These are phyloP conservation scores for Paramyrothecium roridum DNA, from an alignment of 2,329 filamentous ascomycete genomes.

Conservation along the genomic window DNA sequence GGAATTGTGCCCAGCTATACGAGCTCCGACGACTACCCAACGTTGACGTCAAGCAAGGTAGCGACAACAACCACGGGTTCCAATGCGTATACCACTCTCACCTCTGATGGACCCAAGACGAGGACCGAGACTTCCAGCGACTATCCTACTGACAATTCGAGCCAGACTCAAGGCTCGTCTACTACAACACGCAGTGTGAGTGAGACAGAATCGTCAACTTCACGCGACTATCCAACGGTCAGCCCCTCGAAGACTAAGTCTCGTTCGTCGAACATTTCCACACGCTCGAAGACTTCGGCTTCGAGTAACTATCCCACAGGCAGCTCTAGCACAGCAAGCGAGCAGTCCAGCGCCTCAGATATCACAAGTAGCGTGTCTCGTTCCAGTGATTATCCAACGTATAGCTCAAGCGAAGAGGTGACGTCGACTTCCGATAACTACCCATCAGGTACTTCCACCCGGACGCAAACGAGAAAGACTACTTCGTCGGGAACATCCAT, in stretches of 20 bases:
- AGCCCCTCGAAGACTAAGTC: background rate
- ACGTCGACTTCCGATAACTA: background rate
- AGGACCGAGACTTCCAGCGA: background rate
- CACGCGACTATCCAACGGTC: background rate
- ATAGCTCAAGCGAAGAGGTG: background rate
- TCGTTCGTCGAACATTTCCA: background rate
- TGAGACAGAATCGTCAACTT: background rate
- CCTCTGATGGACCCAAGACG: background rate
- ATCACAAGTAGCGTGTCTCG: background rate
- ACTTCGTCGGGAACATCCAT: background rate
- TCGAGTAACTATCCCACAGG: background rate
- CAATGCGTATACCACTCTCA: background rate
- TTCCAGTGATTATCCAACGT: background rate
- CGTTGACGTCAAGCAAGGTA: background rate
- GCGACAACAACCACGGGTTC: background rate
- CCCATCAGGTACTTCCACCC: background rate
- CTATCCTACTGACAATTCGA: background rate
- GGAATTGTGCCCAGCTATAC: background rate
- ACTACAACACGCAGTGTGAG: background rate
- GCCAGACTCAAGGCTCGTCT: background rate
- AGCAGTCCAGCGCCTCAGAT: background rate
- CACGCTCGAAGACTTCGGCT: background rate
- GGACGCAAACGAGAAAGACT: background rate
- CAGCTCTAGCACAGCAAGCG: background rate
- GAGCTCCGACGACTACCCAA: background rate